Base-by-base conservation (phyloP, 2,329 filamentous ascomycete species). In the Aureobasidium melanogenum region DNA sequence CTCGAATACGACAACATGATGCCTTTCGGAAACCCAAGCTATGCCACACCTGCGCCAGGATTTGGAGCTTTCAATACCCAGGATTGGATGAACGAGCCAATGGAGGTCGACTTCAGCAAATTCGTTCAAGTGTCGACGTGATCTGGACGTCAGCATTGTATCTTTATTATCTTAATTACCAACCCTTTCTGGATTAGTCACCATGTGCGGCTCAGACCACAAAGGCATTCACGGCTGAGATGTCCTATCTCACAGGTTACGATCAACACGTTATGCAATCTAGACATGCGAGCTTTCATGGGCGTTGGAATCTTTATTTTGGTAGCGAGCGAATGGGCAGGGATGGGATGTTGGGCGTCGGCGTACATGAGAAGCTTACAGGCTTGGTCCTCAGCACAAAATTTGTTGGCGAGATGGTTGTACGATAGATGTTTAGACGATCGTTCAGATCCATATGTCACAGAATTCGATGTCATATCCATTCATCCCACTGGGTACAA, bases 101-200 rank as follows among this genome's bases (percentile, higher is more conserved):
- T 69, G 64, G 69, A 72, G 34, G 39, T 69, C 32, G 69, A 72
- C 26, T 69, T 71, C 63, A 68, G 61, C 56, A 65, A 67, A 52
- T 72, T 66, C 63, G 66, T 71, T 19, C 65, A 66, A 38, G 68
- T 69, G 17, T 38, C 59, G 41, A 55, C 59, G 32, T 54, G 36
- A 55, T 57, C 14, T 7, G 30, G 8, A 47, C 30, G 41, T 57
- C 54, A 57, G 41, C 39, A 36, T 26, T 47, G 19, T 47, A 34
- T 34, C 14, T n/a, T 38, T 57, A 47, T 28, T 24, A 57, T 47
- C 47, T n/a, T 57, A 36, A 57, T 57, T 28, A 57, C n/a, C 22
- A 10, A 17, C 28, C 32, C 22, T n/a, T 28, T 41, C 41, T 47
- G 54, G 54, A 46, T 57, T 47, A 28, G 54, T 57, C 54, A 57